phyloP scores from a whole-genome alignment of 2,329 filamentous ascomycete genomes.

The Huntiella decipiens region DNA sequence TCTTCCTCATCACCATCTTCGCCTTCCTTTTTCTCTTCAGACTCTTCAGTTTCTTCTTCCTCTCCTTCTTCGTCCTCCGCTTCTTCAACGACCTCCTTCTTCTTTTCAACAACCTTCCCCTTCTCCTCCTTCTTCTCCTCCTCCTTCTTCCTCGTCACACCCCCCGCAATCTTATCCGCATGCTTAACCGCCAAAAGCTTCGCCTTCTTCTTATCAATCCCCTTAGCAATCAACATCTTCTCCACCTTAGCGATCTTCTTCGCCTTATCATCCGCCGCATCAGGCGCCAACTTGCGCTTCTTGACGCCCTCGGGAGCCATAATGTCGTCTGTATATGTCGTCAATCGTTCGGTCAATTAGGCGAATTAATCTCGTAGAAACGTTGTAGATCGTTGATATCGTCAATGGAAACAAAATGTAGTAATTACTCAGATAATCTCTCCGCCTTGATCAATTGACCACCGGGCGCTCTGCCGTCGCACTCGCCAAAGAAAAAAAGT shows the following conservation, averaged over 20 bases:
- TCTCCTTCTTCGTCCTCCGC: slow-evolving; percentile 1
- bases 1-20: slow-evolving; percentile 16
- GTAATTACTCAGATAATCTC: too few species aligned
- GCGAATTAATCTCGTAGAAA: background rate
- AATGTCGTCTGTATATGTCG: background rate
- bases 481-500: slow-evolving; percentile 1
- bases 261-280: slow-evolving; percentile 5
- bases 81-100: background rate
- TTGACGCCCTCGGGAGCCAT: slow-evolving; percentile 5
- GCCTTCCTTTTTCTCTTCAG: slow-evolving; percentile 1
- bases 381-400: background rate
- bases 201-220: slow-evolving; percentile 1
- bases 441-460: too few species aligned
- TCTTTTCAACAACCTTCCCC: background rate
- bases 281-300: slow-evolving; percentile 10
- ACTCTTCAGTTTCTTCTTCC: background rate
- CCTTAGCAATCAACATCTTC: slow-evolving; percentile 4
- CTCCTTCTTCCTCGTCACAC: background rate
- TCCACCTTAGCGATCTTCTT: slow-evolving; percentile 10
- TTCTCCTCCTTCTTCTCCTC: background rate
- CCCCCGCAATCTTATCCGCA: background rate
- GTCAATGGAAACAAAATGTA: background rate
- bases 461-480: too few species aligned
- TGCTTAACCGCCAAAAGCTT: background rate
- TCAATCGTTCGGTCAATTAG: background rate